Evolutionary conservation across 345 rosid species (phyloP).

Genomic region (Salix dunnii): DNA sequence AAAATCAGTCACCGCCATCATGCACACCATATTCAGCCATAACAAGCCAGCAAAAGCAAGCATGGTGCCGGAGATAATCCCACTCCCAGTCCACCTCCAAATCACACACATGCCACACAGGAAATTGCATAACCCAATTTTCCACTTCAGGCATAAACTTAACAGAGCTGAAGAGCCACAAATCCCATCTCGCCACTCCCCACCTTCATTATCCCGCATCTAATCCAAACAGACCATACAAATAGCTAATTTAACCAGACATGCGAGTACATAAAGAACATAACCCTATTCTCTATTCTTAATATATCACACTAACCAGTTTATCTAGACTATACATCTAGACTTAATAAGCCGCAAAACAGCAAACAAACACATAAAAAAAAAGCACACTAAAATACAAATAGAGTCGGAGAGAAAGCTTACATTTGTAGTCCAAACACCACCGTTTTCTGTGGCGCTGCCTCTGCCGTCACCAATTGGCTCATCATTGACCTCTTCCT

Average conservation of each 20-base stretch:
- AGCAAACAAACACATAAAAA: neutral
- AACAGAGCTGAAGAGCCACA: neutral
- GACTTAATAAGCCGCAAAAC: neutral
- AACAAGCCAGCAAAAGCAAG: too few relatives aligned
- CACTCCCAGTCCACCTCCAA: too few relatives aligned
- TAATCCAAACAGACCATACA: neutral
- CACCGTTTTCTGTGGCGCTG: slow-evolving; percentile 13
- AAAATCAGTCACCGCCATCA: too few relatives aligned
- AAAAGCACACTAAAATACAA: neutral
- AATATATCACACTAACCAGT: neutral
- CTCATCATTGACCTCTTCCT: slow-evolving; percentile 33
- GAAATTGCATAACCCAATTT: too few relatives aligned
- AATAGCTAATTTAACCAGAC: neutral
- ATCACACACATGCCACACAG: too few relatives aligned
- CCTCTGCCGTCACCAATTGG: slow-evolving; percentile 5
- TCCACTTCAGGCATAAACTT: too few relatives aligned
- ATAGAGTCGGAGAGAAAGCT: slow-evolving; percentile 22
- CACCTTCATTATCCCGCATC: neutral
- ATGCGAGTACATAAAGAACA: neutral
- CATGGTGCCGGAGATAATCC: too few relatives aligned
- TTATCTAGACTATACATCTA: neutral
- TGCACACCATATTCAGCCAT: too few relatives aligned
- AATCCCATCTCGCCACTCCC: neutral
- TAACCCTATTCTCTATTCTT: neutral
- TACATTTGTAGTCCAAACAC: slow-evolving; percentile 41